Percentiles rank a stretch among this genome's conserved stretches.
phyloP scores from a whole-genome alignment of 768 basidiomycete genomes.

The Boletus vermiculosoides region DNA sequence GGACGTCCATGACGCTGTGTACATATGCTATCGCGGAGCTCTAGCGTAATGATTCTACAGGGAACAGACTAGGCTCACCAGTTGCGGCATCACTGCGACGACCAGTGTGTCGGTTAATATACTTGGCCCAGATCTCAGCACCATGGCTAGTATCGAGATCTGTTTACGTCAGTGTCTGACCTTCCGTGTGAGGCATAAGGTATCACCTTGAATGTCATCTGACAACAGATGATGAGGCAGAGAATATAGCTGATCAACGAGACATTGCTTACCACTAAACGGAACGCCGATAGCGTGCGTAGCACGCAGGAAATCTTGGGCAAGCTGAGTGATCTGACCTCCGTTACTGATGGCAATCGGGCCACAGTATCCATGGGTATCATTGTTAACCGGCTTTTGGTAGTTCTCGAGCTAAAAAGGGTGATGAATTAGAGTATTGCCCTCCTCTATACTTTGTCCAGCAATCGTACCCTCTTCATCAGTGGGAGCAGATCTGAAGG shows the following conservation, averaged over 20 bases:
- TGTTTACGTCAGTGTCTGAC: conserved; percentile 15
- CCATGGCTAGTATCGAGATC: conserved; percentile 60
- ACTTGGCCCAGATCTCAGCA: conserved; percentile 75
- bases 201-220: conserved; percentile 63
- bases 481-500: conserved; percentile 61
- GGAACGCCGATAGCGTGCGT: conserved; percentile 60
- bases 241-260: not conserved
- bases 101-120: conserved; percentile 72
- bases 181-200: not conserved
- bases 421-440: not conserved
- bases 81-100: conserved; percentile 71
- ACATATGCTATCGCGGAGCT: conserved; percentile 49
- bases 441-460: not conserved
- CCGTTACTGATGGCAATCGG: conserved; percentile 76
- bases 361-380: conserved; percentile 68
- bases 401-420: conserved; percentile 64
- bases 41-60: not conserved
- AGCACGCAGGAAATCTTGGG: conserved; percentile 69
- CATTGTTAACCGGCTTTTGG: conserved; percentile 67
- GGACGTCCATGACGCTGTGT: conserved; percentile 68
- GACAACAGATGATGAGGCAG: not conserved
- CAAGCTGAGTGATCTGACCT: conserved; percentile 59
- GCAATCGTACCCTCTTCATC: conserved; percentile 56
- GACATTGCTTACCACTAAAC: conserved; percentile 51
- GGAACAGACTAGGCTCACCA: conserved; percentile 34